A percentile compares a stretch with the other conserved stretches of the same genome.
Evolutionary conservation across 768 basidiomycete species (phyloP).

Genomic region (Trametes cubensis): DNA sequence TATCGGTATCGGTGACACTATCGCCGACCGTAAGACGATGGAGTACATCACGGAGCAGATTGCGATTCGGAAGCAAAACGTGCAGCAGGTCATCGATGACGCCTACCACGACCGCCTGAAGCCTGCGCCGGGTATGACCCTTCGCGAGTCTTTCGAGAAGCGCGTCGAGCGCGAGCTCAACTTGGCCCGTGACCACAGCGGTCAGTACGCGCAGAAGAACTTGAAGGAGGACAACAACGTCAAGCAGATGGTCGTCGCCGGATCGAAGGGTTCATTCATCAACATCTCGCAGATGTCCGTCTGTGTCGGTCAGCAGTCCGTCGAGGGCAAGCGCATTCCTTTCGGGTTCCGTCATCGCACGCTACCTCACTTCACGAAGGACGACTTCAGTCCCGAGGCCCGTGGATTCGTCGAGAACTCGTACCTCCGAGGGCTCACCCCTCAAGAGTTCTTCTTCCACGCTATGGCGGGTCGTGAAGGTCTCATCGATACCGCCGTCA

Average conservation of each 20-base stretch:
- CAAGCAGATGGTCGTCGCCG: conserved; percentile 99
- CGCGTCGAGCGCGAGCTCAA: conserved; percentile 90
- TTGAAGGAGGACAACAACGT: conserved; percentile 99
- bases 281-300: conserved; percentile 99
- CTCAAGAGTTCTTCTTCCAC: conserved; percentile 99
- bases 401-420: conserved; percentile 99
- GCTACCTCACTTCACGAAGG: conserved; percentile 96
- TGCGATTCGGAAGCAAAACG: conserved; percentile 75
- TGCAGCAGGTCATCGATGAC: conserved; percentile 76
- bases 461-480: conserved; percentile 99
- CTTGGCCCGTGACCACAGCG: conserved; percentile 91
- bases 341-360: conserved; percentile 98
- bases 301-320: conserved; percentile 97
- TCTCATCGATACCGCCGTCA: conserved; percentile 98
- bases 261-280: conserved; percentile 98
- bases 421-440: conserved; percentile 92
- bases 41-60: conserved; percentile 82
- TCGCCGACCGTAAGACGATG: conserved; percentile 92
- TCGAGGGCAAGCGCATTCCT: conserved; percentile 97
- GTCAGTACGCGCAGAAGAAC: conserved; percentile 95
- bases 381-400: conserved; percentile 97
- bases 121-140: conserved; percentile 96
- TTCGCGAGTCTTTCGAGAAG: conserved; percentile 97
- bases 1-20: conserved; percentile 98
- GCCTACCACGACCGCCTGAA: conserved; percentile 88